Conservation (phyloP, 495 filamentous ascomycete genomes). For the Neurospora tetrasperma region DNA sequence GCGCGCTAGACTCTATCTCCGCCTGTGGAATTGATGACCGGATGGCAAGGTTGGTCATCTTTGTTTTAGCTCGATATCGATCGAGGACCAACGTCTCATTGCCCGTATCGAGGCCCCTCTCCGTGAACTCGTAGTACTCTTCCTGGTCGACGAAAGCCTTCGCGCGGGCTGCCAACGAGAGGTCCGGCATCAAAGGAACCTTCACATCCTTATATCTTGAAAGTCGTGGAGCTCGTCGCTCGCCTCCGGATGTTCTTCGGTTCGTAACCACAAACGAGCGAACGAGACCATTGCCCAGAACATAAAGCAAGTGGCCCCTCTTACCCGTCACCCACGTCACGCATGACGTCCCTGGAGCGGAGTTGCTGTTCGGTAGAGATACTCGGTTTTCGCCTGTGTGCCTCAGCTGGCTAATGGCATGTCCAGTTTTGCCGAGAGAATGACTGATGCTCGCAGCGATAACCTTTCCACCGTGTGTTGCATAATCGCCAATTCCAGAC, state of each 20-base stretch:
- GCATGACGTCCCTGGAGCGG: conserved; percentile 38
- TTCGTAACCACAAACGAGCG: conserved; percentile 58
- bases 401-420: conserved; percentile 66
- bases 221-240: conserved; percentile 31
- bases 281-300: conserved; percentile 48
- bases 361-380: conserved; percentile 50
- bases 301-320: conserved; percentile 44
- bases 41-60: conserved; percentile 23
- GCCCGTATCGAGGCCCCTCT: conserved; percentile 32
- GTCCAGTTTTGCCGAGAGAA: conserved; percentile 72
- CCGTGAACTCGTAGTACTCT: conserved; percentile 38
- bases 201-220: conserved; percentile 54
- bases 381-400: conserved; percentile 79
- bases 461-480: conserved; percentile 63
- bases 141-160: conserved; percentile 37
- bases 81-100: conserved; percentile 34
- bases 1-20: conserved; percentile 86
- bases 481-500: conserved; percentile 55
- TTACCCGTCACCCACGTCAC: conserved; percentile 46
- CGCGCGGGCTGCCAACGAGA: conserved; percentile 31
- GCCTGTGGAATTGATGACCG: conserved; percentile 64
- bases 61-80: conserved; percentile 16
- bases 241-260: conserved; percentile 26
- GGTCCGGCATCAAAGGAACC: conserved; percentile 46
- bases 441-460: conserved; percentile 75